Base-by-base conservation (phyloP, 495 filamentous ascomycete species). In the Neurospora africana region DNA sequence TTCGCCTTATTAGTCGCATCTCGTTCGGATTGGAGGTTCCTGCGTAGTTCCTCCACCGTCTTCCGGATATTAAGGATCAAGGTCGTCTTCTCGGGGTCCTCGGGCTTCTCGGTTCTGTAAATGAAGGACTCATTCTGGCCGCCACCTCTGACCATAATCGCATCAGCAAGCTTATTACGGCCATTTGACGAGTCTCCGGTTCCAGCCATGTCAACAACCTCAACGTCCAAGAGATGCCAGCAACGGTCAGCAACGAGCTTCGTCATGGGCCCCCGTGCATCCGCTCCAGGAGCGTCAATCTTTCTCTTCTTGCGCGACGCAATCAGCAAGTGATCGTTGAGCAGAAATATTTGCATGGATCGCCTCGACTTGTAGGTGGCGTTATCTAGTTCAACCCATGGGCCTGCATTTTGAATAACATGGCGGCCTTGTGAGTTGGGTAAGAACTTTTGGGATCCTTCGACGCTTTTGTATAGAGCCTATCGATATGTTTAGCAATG, bases 301-400 rank as follows among this genome's bases (percentile, higher is more conserved):
- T 94, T 91, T 79, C 93, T 92, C 80, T 96, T 97, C 84, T 97
- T 97, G 73, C 92, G 89, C 11, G 92, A 91, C 0, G 96, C 95
- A 44, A 99, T 85, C 27, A 99, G 84, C 8, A 99, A 82, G 78
- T 99, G 94, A 76, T 99, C 95, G 78, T 99, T 99, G 6, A 99
- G 86, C 69, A 99, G 82, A 53, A 98, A 91, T 39, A 98, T 88
- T 76, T 95, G 92, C 76, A 97, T 92, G 19, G 93, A 87, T 21
- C 94, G 85, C 69, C 91, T 83, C 0, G 94, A 88, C 81, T 96
- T 97, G 90, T 95, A 98, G 0, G 95, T 99, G 19, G 95, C 95
- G 67, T 94, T 94, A 80, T 99, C 96, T 69, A 99, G 84, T 83
- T 99, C 94, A 43, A 97, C 90, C 95, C 95, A 99, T 69, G 91